Evolutionary conservation across 1,284 basidiomycete species (phyloP), one percentile per base, ranked within the genome.

Genomic region (Sparassis latifolia): DNA sequence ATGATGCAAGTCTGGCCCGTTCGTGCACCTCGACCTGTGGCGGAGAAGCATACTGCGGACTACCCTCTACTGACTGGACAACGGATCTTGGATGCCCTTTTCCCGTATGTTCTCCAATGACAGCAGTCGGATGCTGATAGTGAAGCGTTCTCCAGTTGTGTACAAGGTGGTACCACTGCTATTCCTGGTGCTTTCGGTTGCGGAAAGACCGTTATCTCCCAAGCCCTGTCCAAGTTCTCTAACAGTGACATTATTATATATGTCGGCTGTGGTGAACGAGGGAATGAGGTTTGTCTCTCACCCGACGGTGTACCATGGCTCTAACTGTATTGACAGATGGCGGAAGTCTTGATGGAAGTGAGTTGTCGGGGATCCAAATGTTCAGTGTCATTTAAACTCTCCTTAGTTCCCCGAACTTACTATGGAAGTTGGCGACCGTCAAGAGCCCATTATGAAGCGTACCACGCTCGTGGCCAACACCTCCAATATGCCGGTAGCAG

Each of bases 371-470:
- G 20, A n/a, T 43, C 39, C 35, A 47, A 51, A 9, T 46, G 3
- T 41, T 44, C 43, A 5, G 37, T 50, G 49, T 27, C 54, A 32
- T 38, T 55, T 49, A 58, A 57, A 49, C 6, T 45, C 58, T 49
- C 54, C 60, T 42, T 70, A 97, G 84, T 98, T 99, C 86, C 97
- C 97, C 49, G 79, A 94, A 69, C 77, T 99, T 44, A 93, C 89
- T 2, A 89, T 98, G 81, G 92, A 92, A 54, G 74, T 92, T 52
- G 87, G 83, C 39, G 86, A 92, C 61, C 90, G 93, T 52, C 88
- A 97, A 80, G 96, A 98, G 69, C 97, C 97, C 39, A 99, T 99
- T 78, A 99, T 99, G 97, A 99, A 99, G 73, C 95, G 97, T 56
- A 99, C 97, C 1, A 95, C 96, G 2, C 84, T 99, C 35, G 96